Base-by-base conservation (phyloP, 768 basidiomycete genomes). In the Boletus sp. region DNA sequence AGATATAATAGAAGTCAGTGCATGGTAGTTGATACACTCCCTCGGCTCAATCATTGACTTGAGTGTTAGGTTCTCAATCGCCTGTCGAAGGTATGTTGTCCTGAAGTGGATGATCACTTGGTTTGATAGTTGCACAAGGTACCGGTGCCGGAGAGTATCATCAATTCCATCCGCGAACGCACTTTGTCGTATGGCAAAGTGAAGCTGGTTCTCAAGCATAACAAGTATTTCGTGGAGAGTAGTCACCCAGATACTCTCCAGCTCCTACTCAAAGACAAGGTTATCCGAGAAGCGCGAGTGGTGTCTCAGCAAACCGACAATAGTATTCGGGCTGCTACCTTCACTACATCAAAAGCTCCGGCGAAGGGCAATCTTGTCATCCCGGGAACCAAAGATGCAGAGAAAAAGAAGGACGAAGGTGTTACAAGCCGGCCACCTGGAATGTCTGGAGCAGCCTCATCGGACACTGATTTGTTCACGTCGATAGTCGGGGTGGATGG, bases 141-240 rank as follows among this genome's bases (percentile, higher is more conserved):
- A 10, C 96, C 95, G 3, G 89, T 99, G 7, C 94, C 97, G 0
- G 87, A 92, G 40, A 82, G 80, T 43, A 92, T 98, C 60, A 81
- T 86, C 45, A 77, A 81, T 11, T 91, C 94, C 66, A 98, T 99
- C 62, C 86, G 90, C 62, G 88, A 92, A 57, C 90, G 95, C 59
- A 99, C 97, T 0, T 73, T 93, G 52, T 97, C 95, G 49, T 98
- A 98, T 64, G 97, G 97, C 49, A 99, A 99, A 76, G 92, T 98
- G 70, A 96, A 98, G 67, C 84, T 99, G 45, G 97, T 99, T 7
- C 76, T 99, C 61, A 98, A 99, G 70, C 90, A 98, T 70, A 98
- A 98, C 79, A 91, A 88, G 64, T 98, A 98, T 72, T 98, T 83
- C 63, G 92, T 99, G 64, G 97, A 99, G 71, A 96, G 93, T 29